phyloP scores from a whole-genome alignment of 805 yeast species.

The Metschnikowia lunata region DNA sequence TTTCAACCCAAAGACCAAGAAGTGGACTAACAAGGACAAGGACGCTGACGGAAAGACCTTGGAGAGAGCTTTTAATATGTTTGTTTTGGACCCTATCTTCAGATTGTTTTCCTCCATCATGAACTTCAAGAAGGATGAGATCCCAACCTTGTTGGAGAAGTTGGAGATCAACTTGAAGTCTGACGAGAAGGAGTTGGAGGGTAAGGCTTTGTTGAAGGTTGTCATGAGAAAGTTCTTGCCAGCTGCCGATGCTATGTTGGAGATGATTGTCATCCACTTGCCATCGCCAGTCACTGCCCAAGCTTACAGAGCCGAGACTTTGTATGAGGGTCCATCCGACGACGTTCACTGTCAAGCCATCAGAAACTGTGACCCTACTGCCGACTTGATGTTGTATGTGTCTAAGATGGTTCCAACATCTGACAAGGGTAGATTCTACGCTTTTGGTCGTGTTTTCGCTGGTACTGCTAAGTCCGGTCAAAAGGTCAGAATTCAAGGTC shows the following conservation, averaged over 20 bases:
- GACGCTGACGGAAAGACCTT: slow-evolving; percentile 93
- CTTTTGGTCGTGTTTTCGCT: slow-evolving; percentile 99
- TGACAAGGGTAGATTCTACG: slow-evolving; percentile 99
- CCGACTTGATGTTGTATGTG: slow-evolving; percentile 97
- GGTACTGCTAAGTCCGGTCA: slow-evolving; percentile 99
- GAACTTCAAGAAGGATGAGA: slow-evolving; percentile 99
- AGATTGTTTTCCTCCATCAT: slow-evolving; percentile 93
- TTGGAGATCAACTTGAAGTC: slow-evolving; percentile 90
- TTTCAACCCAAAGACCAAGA: slow-evolving; percentile 99
- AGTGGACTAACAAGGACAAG: slow-evolving; percentile 95
- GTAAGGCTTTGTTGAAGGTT: slow-evolving; percentile 96
- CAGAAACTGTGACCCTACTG: slow-evolving; percentile 97
- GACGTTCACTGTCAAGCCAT: slow-evolving; percentile 88
- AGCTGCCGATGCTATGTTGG: slow-evolving; percentile 99
- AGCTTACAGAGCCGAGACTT: slow-evolving; percentile 97
- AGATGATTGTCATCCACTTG: slow-evolving; percentile 96
- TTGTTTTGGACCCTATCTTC: slow-evolving; percentile 98
- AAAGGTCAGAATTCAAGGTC: slow-evolving; percentile 99
- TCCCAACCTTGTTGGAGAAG: slow-evolving; percentile 85
- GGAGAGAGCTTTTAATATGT: slow-evolving; percentile 99
- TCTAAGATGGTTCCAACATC: slow-evolving; percentile 99
- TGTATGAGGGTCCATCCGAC: slow-evolving; percentile 97
- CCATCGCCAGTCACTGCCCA: slow-evolving; percentile 99
- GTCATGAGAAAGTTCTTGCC: slow-evolving; percentile 99
- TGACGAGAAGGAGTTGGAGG: slow-evolving; percentile 97